Conservation (phyloP, 2,329 filamentous ascomycete species). For the Ceratocystis smalleyi region DNA sequence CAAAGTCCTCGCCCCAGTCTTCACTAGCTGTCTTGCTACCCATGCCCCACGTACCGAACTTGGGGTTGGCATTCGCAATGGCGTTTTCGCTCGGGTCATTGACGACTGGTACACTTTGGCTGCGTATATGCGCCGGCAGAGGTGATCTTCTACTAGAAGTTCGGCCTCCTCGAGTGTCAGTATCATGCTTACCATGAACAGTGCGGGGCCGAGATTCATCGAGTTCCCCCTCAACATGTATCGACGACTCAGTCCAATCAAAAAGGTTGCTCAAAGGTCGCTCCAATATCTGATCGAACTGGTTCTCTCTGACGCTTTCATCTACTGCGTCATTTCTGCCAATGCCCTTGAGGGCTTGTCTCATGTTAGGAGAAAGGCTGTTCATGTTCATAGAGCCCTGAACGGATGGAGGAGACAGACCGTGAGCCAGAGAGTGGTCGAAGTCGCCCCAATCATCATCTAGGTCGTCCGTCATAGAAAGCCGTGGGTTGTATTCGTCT, state of each 20-base stretch:
- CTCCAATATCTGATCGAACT: constrained; percentile 24
- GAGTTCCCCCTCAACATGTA: constrained; percentile 44
- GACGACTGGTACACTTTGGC: constrained; percentile 63
- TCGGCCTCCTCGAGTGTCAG: constrained; percentile 55
- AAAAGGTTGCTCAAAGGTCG: constrained; percentile 55
- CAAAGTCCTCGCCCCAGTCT: constrained; percentile 83
- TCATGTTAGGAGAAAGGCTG: constrained; percentile 37
- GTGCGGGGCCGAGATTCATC: constrained; percentile 53
- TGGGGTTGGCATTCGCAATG: constrained; percentile 28
- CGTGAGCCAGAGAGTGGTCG: constrained; percentile 37
- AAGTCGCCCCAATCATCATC: constrained; percentile 49
- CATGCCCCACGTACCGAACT: constrained; percentile 70
- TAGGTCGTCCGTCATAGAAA: constrained; percentile 46
- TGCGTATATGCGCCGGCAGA: constrained; percentile 56
- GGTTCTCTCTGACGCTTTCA: neutral
- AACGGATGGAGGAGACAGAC: constrained; percentile 41
- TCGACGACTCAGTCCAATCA: constrained; percentile 57
- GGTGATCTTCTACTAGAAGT: constrained; percentile 50
- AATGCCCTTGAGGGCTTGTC: constrained; percentile 38
- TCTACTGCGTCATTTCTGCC: constrained; percentile 30
- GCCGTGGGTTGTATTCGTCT: constrained; percentile 22
- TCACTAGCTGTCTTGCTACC: constrained; percentile 68
- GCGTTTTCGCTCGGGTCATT: constrained; percentile 41
- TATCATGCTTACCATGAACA: constrained; percentile 59
- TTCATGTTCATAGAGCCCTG: constrained; percentile 37